Base-by-base conservation (phyloP, 1,284 basidiomycete species). In the Trichosporon sp. region DNA sequence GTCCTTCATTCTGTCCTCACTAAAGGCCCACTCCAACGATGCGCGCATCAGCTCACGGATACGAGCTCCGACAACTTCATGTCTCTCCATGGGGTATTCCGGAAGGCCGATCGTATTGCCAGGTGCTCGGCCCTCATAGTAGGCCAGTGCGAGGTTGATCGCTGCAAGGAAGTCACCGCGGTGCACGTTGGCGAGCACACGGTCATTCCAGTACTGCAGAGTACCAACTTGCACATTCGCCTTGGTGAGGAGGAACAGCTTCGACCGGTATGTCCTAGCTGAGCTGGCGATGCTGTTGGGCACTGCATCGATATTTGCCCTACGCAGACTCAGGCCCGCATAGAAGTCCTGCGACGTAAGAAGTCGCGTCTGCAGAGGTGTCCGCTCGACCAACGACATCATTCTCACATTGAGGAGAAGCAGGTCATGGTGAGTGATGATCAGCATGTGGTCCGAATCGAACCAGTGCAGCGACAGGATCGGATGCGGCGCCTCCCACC, bases 161-260 rank as follows among this genome's bases (percentile, higher is more conserved):
- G 96, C 95, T 52, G 85, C 87, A 16, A 99, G 82, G 76, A 97
- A 95, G 73, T 97, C 89, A 31, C 94, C 93, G 4, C 85, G 83
- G 73, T 92, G 85, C 27, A 98, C 95, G 60, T 89, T 86, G 4
- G 87, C 84, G 31, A 98, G 82, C 23, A 99, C 88, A 23, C 90
- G 88, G 76, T 99, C 95, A 10, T 95, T 93, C 96, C 96, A 99
- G 0, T 93, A 92, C 52, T 95, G 83, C 25, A 98, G 82, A 0
- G 90, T 92, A 29, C 94, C 96, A 0, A 91, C 91, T 74, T 87
- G 85, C 1, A 98, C 71, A 63, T 87, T 87, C 25, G 72, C 67
- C 36, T 74, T 68, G 10, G 82, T 82, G 68, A 99, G 83, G 29
- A 93, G 75, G 77, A 98, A 98, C 23, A 95, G 85, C 75, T 93